phyloP scores from a whole-genome alignment of 768 basidiomycete species.

The Mrakia gelida region DNA sequence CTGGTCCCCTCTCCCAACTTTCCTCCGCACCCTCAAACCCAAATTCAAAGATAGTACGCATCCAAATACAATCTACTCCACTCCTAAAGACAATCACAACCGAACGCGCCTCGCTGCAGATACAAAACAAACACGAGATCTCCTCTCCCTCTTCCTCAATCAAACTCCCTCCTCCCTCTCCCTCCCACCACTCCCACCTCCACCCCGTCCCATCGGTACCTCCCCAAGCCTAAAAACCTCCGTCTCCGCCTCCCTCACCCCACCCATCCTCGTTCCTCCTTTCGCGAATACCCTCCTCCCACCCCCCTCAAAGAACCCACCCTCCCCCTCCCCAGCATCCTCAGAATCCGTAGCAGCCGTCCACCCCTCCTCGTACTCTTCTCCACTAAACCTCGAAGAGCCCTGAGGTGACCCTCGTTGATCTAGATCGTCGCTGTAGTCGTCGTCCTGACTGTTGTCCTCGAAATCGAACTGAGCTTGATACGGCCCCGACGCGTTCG shows the following conservation, averaged over 20 bases:
- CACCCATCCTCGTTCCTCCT: neutral
- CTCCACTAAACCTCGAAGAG: neutral
- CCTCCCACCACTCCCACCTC: neutral
- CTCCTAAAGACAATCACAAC: too few relatives aligned
- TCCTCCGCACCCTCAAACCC: too few relatives aligned
- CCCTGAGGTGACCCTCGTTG: neutral
- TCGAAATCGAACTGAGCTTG: neutral
- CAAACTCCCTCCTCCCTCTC: neutral
- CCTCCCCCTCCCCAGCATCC: neutral
- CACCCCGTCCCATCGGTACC: neutral
- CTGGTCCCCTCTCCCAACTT: too few relatives aligned
- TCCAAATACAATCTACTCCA: too few relatives aligned
- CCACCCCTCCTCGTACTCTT: conserved; percentile 17
- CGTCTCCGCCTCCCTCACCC: neutral
- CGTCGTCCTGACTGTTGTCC: neutral
- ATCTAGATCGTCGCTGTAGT: neutral
- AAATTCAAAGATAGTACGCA: too few relatives aligned
- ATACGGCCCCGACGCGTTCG: neutral
- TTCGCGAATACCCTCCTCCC: neutral
- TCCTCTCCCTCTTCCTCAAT: conserved; percentile 2
- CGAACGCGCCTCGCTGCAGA: too few relatives aligned
- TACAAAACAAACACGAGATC: neutral
- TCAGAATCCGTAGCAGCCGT: conserved; percentile 11
- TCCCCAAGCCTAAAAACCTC: neutral
- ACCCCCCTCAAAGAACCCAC: neutral